Conservation (phyloP, 805 yeast genomes). For the Maudiozyma turicensis region DNA sequence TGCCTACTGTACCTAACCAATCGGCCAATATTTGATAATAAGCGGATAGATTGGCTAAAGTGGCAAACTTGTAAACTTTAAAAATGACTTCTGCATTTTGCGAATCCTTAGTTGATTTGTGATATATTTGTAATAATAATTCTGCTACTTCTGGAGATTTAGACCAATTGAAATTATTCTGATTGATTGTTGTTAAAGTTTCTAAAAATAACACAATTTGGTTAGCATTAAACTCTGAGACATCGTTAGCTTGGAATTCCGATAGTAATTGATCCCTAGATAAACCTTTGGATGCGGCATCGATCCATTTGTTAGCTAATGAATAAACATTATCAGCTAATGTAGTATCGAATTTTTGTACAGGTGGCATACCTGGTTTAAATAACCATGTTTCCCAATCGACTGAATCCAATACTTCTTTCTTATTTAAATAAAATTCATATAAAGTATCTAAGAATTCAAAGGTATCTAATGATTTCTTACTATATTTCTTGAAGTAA, state of each 20-base stretch:
- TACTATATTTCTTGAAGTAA: slow-evolving; percentile 63
- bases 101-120: slow-evolving; percentile 38
- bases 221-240: slow-evolving; percentile 53
- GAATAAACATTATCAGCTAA: slow-evolving; percentile 63
- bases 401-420: slow-evolving; percentile 47
- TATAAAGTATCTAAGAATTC: slow-evolving; percentile 70
- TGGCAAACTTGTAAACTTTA: slow-evolving; percentile 64
- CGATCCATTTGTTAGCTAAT: slow-evolving; percentile 59
- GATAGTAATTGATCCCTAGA: slow-evolving; percentile 15
- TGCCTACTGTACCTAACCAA: slow-evolving; percentile 86
- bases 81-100: slow-evolving; percentile 73
- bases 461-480: slow-evolving; percentile 68
- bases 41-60: slow-evolving; percentile 32
- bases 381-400: slow-evolving; percentile 85
- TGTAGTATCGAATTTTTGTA: slow-evolving; percentile 69
- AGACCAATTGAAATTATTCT: slow-evolving; percentile 28
- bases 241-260: slow-evolving; percentile 40
- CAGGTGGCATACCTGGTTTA: slow-evolving; percentile 82
- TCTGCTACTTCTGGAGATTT: slow-evolving; percentile 27
- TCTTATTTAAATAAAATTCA: slow-evolving; percentile 46
- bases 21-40: slow-evolving; percentile 30
- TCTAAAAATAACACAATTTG: slow-evolving; percentile 77
- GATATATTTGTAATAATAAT: slow-evolving; percentile 32
- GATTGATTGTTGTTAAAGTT: slow-evolving; percentile 41
- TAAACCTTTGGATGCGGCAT: slow-evolving; percentile 22